phyloP scores from a whole-genome alignment of 2,329 filamentous ascomycete genomes.

The Exophiala calicioides region DNA sequence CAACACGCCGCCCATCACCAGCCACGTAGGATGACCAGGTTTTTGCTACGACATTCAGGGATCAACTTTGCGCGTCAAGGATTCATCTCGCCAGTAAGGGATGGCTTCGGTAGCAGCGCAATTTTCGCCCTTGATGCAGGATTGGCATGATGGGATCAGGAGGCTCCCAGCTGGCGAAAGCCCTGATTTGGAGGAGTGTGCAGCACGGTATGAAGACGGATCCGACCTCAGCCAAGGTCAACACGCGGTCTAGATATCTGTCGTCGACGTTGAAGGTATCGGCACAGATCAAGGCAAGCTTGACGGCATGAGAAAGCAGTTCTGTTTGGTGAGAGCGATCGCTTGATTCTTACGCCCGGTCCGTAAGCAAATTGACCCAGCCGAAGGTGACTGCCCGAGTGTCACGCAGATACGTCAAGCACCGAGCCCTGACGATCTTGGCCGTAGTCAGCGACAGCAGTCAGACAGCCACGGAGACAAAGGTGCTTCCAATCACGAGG shows the following conservation, averaged over 20 bases:
- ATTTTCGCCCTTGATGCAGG: constrained; percentile 11
- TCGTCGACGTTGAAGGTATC: constrained; percentile 49
- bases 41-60: constrained; percentile 27
- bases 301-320: constrained; percentile 39
- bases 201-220: constrained; percentile 42
- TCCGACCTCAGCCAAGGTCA: constrained; percentile 33
- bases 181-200: constrained; percentile 42
- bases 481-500: no score
- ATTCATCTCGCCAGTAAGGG: constrained; percentile 13
- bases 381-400: constrained; percentile 33
- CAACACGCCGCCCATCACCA: constrained; percentile 3
- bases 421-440: constrained; percentile 16
- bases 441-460: constrained; percentile 44
- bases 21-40: constrained; percentile 25
- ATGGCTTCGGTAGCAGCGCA: constrained; percentile 8
- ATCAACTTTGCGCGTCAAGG: constrained; percentile 6
- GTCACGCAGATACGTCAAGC: constrained; percentile 15
- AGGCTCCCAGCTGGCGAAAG: constrained; percentile 9
- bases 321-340: constrained; percentile 35
- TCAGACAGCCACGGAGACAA: constrained; percentile 45
- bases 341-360: constrained; percentile 29
- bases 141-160: constrained; percentile 15
- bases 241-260: constrained; percentile 31
- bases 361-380: constrained; percentile 45
- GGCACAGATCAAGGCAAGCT: constrained; percentile 47